These are phyloP conservation scores for Lachnum nothofagi DNA, from an alignment of 2,329 filamentous ascomycete species.

Conservation along the genomic window DNA sequence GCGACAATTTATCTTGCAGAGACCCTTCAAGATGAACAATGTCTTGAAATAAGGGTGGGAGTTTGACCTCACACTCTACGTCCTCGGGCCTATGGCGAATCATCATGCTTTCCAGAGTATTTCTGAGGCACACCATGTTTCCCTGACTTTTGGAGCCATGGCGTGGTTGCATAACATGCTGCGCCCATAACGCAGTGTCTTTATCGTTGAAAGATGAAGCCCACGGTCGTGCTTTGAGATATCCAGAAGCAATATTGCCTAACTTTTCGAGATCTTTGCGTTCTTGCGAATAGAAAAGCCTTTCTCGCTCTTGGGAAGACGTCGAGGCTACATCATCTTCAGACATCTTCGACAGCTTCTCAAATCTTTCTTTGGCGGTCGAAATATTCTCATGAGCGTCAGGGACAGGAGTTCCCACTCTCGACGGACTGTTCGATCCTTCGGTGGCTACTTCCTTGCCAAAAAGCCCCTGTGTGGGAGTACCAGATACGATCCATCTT, in stretches of 20 bases:
- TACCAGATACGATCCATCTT: slow-evolving; percentile 86
- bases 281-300: slow-evolving; percentile 42
- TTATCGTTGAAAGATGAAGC: slow-evolving; percentile 55
- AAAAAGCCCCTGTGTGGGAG: slow-evolving; percentile 77
- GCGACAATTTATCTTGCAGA: slow-evolving; percentile 74
- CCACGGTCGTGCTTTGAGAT: slow-evolving; percentile 76
- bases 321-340: slow-evolving; percentile 31
- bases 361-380: not conserved
- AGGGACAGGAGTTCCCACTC: not conserved
- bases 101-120: slow-evolving; percentile 72
- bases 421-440: slow-evolving; percentile 9
- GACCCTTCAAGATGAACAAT: slow-evolving; percentile 72
- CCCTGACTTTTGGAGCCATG: slow-evolving; percentile 49
- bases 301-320: slow-evolving; percentile 31
- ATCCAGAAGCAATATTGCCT: slow-evolving; percentile 62
- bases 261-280: slow-evolving; percentile 61
- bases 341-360: not conserved
- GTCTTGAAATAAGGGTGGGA: slow-evolving; percentile 69
- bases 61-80: slow-evolving; percentile 54
- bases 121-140: slow-evolving; percentile 57
- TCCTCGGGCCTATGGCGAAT: slow-evolving; percentile 74
- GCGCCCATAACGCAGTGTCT: slow-evolving; percentile 61
- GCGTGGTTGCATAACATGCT: slow-evolving; percentile 61
- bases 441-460: slow-evolving; percentile 53
- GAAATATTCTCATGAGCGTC: not conserved